Evolutionary conservation across 2,329 filamentous ascomycete genomes (phyloP), one percentile per base, ranked within the genome.

Genomic region (Colletotrichum sp.): DNA sequence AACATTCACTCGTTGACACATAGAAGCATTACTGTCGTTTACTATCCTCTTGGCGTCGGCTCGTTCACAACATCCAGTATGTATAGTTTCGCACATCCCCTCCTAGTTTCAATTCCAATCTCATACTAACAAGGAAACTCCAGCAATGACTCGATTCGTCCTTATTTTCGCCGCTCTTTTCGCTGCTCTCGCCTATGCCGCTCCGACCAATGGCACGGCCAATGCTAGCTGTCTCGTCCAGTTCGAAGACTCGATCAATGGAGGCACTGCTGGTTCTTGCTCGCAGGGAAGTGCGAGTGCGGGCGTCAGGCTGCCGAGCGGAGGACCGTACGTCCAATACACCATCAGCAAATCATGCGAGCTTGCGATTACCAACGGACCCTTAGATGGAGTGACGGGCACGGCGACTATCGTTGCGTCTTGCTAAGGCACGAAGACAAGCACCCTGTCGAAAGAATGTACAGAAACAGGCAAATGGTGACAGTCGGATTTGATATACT

Each of bases 121-220:
- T 7, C 6, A 24, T 21, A 28, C 24, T 59, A 0, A 59, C 24
- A 18, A 16, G 0, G 15, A 0, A 0, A 12, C 1, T 7, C 9
- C 10, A 62, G 57, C 10, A 7, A 67, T 67, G 64, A 1, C 44
- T 18, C n/a, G 16, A 16, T 26, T 34, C 13, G 12, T 12, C 1
- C 6, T 36, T 0, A 15, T 18, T 24, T 3, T 34, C 39, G 64
- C 12, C 26, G 7, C 39, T 24, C 26, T 55, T 5, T 67, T n/a
- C 39, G 39, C 44, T 15, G 26, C 39, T 0, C 18, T 39, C 7
- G n/a, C 64, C 5, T 1, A 52, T 12, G 44, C 64, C 9, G 64
- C 44, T 0, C 64, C 39, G 6, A 3, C 64, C 9, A 32, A 49
- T 26, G n/a, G 30, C 8, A 49, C 44, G 15, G 1, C 28, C 24